Base-by-base conservation (phyloP, 169 alveolate genomes). In the Plasmodium gonderi region DNA sequence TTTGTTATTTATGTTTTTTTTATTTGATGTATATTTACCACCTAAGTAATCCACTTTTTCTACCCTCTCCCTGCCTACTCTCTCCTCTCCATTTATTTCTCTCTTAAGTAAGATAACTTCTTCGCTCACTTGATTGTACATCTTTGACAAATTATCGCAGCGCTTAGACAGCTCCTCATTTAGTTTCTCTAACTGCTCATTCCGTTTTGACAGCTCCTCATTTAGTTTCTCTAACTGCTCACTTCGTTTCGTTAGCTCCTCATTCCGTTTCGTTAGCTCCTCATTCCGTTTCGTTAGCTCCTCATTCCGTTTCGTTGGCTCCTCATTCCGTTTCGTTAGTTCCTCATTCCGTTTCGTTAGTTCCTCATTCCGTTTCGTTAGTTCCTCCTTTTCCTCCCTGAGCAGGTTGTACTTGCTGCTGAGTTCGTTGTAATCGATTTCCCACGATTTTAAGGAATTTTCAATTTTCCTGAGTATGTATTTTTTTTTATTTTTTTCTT, bases 401-500 rank as follows among this genome's bases (percentile, higher is more conserved):
- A 69, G 11, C 20, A 26, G 20, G 64, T 82, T 68, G 49, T 74
- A 75, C 26, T 74, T 74, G 9, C 45, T 47, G 3, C 68, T 74
- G 45, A 85, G 11, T 5, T 74, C 72, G 33, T 85, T 72, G 45
- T 74, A 85, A 45, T 75, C 79, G 7, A 1, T 20, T 54, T 85
- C 92, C 72, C 83, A 74, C 36, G 6, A 4, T 42, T 23, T 85
- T 26, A 85, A 26, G 9, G 92, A 51, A 85, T 49, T 23, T 54
- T 85, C 87, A 17, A 85, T 36, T 11, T 85, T 60, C 9, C 67
- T 75, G 17, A 85, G 17, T 42, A 74, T 85, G 33, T 85, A 51
- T 75, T 85, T 85, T 85, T 85, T 85, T 74, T 85, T 85, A 65
- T 85, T 85, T 75, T 85, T 85, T 85, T 85, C 92, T 20, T 85